phyloP scores from a whole-genome alignment of 495 filamentous ascomycete species.

The Penicillium ochrochloron region DNA sequence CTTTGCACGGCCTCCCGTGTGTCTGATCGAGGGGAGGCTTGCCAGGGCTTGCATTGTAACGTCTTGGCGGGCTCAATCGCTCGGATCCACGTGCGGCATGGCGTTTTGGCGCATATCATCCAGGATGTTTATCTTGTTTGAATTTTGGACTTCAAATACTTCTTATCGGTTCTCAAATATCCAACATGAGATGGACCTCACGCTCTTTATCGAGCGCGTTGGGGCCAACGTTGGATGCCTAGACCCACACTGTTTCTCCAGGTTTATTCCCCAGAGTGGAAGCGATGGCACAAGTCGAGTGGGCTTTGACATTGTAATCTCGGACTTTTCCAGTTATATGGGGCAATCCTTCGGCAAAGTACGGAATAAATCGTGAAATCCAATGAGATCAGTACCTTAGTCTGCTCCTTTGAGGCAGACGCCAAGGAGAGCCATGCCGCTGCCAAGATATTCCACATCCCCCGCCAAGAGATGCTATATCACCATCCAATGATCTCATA shows the following conservation, averaged over 20 bases:
- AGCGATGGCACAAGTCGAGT: slow-evolving; percentile 1
- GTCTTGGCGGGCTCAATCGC: slow-evolving; percentile 8
- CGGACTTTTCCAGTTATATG: background rate
- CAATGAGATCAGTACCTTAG: slow-evolving; percentile 3
- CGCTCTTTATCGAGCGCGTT: background rate
- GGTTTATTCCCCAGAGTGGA: background rate
- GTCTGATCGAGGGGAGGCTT: slow-evolving; percentile 1
- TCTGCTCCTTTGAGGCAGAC: slow-evolving; percentile 13
- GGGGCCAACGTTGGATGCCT: background rate
- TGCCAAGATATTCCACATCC: slow-evolving; percentile 24
- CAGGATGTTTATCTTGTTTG: background rate
- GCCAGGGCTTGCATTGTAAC: slow-evolving; percentile 7
- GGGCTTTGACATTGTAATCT: background rate
- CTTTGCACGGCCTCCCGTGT: slow-evolving; percentile 13
- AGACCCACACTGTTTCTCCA: background rate
- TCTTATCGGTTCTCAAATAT: background rate
- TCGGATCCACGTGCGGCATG: slow-evolving; percentile 3
- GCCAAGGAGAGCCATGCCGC: slow-evolving; percentile 11
- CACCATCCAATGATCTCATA: slow-evolving; percentile 13
- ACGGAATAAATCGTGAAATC: background rate
- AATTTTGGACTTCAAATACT: background rate
- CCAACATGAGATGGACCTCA: background rate
- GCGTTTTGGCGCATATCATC: slow-evolving; percentile 5
- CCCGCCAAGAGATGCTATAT: slow-evolving; percentile 23
- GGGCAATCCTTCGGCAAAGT: background rate